Base-by-base conservation (phyloP, 768 basidiomycete species). In the Suillus tomentosus region DNA sequence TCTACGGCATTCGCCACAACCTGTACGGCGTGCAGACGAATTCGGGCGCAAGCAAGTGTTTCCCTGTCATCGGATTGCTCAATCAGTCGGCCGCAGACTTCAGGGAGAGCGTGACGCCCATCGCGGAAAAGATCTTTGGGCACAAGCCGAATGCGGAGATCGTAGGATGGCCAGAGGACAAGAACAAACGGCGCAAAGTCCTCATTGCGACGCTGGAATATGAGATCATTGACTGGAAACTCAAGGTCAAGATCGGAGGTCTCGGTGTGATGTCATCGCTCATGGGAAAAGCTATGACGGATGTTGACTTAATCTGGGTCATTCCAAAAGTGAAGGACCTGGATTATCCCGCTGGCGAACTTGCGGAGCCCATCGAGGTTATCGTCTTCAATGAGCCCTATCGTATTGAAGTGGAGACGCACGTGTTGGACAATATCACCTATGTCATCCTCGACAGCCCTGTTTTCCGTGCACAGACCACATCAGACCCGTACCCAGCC, bases 261-360 rank as follows among this genome's bases (percentile, higher is more conserved):
- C 83, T 97, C n/a, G 95, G 95, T 82, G 95, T 96, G 79, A 97
- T 97, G 95, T 96, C 95, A 3, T 90, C 90, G 76, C 81, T 97
- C 42, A 97, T 97, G 27, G 95, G 95, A 67, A 97, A 96, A 77
- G 95, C 95, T 6, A 97, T 97, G 95, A 92, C 91, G 56, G 95
- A 97, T 72, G 95, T 96, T 61, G 95, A 96, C 74, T 80, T 97
- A 51, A 81, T 97, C 62, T 97, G 95, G 95, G 89, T 97, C 57
- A 73, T 96, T n/a, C 95, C 95, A 54, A 97, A 97, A 73, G 95
- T 97, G 69, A 95, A 95, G 78, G 95, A 96, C 71, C 67, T 97
- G 13, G 95, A 96, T 56, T 97, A 97, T 72, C 95, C 95, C 31
- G 84, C 87, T 47, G 95, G 95, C 22, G 94, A 96, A 1, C 92